Evolutionary conservation across 257 asterid genomes (phyloP).

Genomic region (Solanum ahanhuiri): DNA sequence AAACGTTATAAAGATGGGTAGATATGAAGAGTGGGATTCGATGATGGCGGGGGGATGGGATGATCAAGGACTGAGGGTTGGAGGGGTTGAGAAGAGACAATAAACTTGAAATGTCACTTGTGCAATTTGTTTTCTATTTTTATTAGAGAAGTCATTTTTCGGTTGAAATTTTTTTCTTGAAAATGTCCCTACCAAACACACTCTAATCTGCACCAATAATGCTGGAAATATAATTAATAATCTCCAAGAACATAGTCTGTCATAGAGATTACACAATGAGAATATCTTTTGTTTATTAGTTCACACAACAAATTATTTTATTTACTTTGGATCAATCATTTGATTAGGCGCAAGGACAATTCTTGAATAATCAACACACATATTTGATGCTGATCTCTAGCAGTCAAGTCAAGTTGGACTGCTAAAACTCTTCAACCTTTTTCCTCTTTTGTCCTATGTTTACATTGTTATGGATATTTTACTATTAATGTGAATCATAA

Average conservation of each 20-base stretch:
- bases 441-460: background rate
- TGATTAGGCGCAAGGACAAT: background rate
- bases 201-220: too few relatives aligned
- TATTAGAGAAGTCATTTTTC: too few relatives aligned
- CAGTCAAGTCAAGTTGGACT: conserved; percentile 19
- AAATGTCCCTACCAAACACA: background rate
- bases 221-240: background rate
- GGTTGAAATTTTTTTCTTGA: too few relatives aligned
- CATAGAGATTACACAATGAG: background rate
- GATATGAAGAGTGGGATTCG: too few relatives aligned
- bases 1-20: too few relatives aligned
- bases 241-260: background rate
- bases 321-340: background rate
- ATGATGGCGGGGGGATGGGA: too few relatives aligned
- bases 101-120: too few relatives aligned
- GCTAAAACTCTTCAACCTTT: background rate
- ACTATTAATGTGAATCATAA: background rate
- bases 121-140: too few relatives aligned
- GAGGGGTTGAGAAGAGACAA: too few relatives aligned
- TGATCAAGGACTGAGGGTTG: too few relatives aligned
- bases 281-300: background rate
- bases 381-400: background rate
- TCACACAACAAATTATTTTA: background rate
- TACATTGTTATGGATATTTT: background rate
- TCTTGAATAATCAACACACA: background rate